Evolutionary conservation across 2,329 filamentous ascomycete species (phyloP).

Genomic region (Tolypocladium tundrense): DNA sequence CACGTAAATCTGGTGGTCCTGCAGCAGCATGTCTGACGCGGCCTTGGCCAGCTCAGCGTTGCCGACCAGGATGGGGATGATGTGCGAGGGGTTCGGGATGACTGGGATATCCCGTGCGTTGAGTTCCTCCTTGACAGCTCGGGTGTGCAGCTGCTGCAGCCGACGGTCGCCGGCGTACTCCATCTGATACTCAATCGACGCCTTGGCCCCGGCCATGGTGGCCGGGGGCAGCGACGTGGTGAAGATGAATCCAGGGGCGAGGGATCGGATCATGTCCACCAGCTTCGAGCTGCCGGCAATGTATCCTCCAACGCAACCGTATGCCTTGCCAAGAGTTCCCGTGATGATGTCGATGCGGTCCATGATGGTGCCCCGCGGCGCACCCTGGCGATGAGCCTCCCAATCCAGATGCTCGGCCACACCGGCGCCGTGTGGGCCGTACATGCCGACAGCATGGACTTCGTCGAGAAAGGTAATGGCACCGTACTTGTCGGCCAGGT

Average conservation of each 20-base stretch:
- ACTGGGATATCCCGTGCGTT: slow-evolving; percentile 78
- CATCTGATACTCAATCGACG: slow-evolving; percentile 92
- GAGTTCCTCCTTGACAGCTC: slow-evolving; percentile 81
- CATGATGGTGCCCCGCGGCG: slow-evolving; percentile 75
- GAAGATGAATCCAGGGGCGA: slow-evolving; percentile 97
- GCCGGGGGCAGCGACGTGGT: slow-evolving; percentile 93
- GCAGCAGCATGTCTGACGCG: slow-evolving; percentile 83
- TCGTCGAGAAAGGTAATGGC: slow-evolving; percentile 96
- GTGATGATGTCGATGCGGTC: slow-evolving; percentile 97
- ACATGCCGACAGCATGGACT: slow-evolving; percentile 99
- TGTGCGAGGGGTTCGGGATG: slow-evolving; percentile 95
- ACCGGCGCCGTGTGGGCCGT: slow-evolving; percentile 88
- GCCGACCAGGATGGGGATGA: slow-evolving; percentile 86
- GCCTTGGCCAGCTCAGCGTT: slow-evolving; percentile 87
- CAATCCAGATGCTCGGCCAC: slow-evolving; percentile 97
- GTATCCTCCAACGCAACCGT: slow-evolving; percentile 95
- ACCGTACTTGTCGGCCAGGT: slow-evolving; percentile 94
- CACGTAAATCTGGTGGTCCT: slow-evolving; percentile 89
- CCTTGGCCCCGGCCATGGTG: slow-evolving; percentile 87
- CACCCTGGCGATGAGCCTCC: slow-evolving; percentile 68
- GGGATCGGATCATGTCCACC: slow-evolving; percentile 85
- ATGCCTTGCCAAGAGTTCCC: slow-evolving; percentile 92
- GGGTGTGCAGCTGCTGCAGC: slow-evolving; percentile 92
- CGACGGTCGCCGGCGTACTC: slow-evolving; percentile 74
- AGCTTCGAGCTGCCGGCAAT: slow-evolving; percentile 83